phyloP scores from a whole-genome alignment of 169 alveolate genomes.

The Eimeria brunetti region DNA sequence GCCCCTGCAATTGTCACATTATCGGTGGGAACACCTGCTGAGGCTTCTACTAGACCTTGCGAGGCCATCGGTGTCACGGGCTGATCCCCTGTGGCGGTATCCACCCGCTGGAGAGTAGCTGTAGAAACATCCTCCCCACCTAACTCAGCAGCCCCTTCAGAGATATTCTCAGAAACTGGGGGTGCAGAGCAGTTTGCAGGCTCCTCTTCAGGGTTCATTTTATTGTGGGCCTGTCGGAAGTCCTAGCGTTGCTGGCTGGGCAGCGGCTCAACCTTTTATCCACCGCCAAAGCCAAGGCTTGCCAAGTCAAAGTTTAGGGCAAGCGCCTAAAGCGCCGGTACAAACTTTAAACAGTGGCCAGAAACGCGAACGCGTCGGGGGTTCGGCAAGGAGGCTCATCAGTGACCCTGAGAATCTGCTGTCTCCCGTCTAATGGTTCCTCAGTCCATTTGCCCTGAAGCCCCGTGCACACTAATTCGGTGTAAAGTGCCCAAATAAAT shows the following conservation, averaged over 20 bases:
- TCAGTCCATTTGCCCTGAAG: background rate
- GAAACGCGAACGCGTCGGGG: background rate
- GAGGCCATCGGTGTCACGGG: background rate
- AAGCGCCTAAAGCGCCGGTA: too few species aligned
- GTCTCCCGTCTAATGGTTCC: background rate
- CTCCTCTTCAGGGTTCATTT: background rate
- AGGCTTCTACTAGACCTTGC: background rate
- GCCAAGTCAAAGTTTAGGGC: background rate
- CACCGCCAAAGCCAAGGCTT: background rate
- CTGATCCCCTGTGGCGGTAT: background rate
- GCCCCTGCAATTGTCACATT: background rate
- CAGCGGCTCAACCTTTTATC: background rate
- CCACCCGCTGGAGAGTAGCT: background rate
- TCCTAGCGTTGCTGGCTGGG: background rate
- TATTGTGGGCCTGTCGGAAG: background rate
- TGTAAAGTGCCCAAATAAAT: background rate
- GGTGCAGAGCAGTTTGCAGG: background rate
- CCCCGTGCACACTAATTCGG: background rate
- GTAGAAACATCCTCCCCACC: background rate
- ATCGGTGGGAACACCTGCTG: background rate
- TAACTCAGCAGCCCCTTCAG: background rate
- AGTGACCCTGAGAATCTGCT: slow-evolving; percentile 3
- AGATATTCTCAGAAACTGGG: background rate
- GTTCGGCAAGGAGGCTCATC: background rate
- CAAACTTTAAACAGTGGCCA: background rate